A percentile compares a stretch with the other conserved stretches of the same genome.
Conservation (phyloP, 2,329 filamentous ascomycete species). For the Furcasterigmium sp. region DNA sequence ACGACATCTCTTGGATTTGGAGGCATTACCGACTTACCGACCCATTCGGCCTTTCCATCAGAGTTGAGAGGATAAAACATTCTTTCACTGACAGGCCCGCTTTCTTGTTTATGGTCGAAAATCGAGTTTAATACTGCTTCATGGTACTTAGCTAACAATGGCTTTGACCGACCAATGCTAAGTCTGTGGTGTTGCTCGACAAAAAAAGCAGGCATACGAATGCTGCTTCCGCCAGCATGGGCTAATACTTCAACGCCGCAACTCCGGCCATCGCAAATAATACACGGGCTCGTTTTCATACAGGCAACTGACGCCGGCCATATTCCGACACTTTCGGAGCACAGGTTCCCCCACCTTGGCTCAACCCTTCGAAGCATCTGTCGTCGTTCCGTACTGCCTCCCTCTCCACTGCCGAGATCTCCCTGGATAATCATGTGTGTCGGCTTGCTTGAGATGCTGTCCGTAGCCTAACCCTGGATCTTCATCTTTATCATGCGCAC, state of each 20-base stretch:
- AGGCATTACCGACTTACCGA: neutral
- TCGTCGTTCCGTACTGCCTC: neutral
- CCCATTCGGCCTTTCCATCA: too few relatives aligned
- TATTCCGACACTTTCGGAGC: neutral
- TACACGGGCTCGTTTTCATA: neutral
- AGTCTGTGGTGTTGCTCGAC: too few relatives aligned
- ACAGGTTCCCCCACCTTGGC: neutral
- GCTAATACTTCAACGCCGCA: neutral
- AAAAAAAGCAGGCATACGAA: neutral
- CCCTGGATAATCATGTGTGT: conserved; percentile 7
- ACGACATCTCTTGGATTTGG: conserved; percentile 19
- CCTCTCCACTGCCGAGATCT: neutral
- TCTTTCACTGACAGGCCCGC: too few relatives aligned
- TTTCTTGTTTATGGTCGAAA: too few relatives aligned
- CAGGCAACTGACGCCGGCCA: neutral
- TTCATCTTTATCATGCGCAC: conserved; percentile 20
- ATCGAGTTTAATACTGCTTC: too few relatives aligned
- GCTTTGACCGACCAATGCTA: too few relatives aligned
- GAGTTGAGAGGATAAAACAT: too few relatives aligned
- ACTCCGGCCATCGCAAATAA: neutral
- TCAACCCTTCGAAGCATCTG: neutral
- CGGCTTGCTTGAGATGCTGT: conserved; percentile 10
- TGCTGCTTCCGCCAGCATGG: neutral
- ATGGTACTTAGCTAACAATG: too few relatives aligned
- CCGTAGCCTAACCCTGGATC: conserved; percentile 13